Evolutionary conservation across 805 yeast species (phyloP), one percentile per base, ranked within the genome.

Genomic region (Starmerella scarabaei): DNA sequence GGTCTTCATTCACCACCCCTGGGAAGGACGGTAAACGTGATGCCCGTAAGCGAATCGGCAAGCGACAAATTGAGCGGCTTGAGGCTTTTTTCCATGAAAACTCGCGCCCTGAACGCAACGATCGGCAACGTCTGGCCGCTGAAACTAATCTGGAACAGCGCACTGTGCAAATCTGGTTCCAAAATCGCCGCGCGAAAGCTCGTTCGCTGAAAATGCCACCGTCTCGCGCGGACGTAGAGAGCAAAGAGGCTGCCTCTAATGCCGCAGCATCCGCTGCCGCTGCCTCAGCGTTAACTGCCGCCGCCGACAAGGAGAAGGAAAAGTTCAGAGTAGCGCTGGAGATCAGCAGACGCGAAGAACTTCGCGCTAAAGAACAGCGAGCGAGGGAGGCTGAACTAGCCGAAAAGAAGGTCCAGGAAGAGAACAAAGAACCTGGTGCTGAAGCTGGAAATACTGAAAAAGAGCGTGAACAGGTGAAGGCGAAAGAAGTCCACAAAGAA

Each of bases 81-180:
- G 74, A 84, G 36, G 62, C 65, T 15, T 86, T 80, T 51, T 85
- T 82, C 58, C 75, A 73, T 43, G 63, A 61, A 41, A 80, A 78
- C 50, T 79, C 81, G 28, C 83, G 80, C 48, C 95, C 95, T 1
- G 69, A 71, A 34, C 74, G 82, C 1, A 76, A 76, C 28, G 70
- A 71, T 35, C 64, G 95, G 30, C 80, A 78, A 55, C 72, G 68
- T 17, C 71, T 85, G 26, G 73, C 91, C 35, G 71, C 67, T 3
- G 68, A 69, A 43, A 80, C 93, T 1, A 79, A 77, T 3, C 74
- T 86, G 75, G 74, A 83, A 21, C 88, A 79, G 52, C 72, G 88
- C 50, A 84, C 85, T 14, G 93, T 86, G 4, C 68, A 94, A 40
- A 84, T 86, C 37, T 86, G 96, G 96, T 86, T 86, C 57, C 95